Percentiles rank a stretch among this genome's conserved stretches.
Evolutionary conservation across 345 rosid species (phyloP).

Genomic region (Rhizophora apiculata): DNA sequence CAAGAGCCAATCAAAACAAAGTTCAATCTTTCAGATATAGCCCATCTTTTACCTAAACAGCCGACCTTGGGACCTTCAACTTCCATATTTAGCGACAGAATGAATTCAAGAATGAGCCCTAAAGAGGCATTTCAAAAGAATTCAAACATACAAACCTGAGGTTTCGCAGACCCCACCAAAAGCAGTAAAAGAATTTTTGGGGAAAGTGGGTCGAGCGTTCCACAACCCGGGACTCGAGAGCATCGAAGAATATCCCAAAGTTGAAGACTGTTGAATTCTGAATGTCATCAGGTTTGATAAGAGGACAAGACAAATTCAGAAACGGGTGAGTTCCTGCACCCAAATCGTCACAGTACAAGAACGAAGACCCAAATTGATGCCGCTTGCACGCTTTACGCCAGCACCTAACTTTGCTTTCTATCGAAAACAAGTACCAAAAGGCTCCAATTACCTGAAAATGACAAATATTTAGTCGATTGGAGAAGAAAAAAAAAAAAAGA

Average conservation of each 20-base stretch:
- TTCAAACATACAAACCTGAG: slow-evolving; percentile 50
- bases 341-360: slow-evolving; percentile 35
- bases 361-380: rapidly evolving
- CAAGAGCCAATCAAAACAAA: no score
- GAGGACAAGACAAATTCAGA: slow-evolving; percentile 36
- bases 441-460: slow-evolving; percentile 58
- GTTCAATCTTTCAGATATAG: no score
- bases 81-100: no score
- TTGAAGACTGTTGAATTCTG: slow-evolving; percentile 40
- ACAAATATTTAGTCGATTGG: no score
- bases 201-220: slow-evolving; percentile 42
- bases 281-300: slow-evolving; percentile 32
- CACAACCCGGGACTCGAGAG: slow-evolving; percentile 50
- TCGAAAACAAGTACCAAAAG: slow-evolving; percentile 68
- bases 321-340: neutral
- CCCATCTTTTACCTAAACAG: no score
- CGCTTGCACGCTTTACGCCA: slow-evolving; percentile 38
- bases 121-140: neutral
- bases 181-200: slow-evolving; percentile 66
- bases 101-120: no score
- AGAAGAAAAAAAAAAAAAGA: no score
- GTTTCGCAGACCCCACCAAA: slow-evolving; percentile 96
- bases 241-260: slow-evolving; percentile 71
- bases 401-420: slow-evolving; percentile 57
- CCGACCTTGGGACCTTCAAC: no score